Percentiles rank a stretch among this genome's conserved stretches.
phyloP scores from a whole-genome alignment of 1,139 yeast genomes.

The Hyphopichia pseudoburtonii region DNA sequence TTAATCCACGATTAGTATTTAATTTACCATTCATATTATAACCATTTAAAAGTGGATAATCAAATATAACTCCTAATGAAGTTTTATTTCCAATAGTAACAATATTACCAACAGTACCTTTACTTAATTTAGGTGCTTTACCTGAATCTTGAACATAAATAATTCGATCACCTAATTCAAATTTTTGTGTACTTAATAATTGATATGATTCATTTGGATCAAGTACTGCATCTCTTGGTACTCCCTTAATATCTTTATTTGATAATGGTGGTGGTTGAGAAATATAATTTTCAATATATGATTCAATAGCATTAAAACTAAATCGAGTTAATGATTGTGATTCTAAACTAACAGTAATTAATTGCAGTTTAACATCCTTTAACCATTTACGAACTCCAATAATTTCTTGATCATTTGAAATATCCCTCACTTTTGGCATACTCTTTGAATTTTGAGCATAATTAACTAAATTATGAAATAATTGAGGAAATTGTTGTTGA shows the following conservation, averaged over 20 bases:
- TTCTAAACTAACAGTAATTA: slow-evolving; percentile 70
- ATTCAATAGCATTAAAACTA: slow-evolving; percentile 69
- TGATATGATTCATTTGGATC: slow-evolving; percentile 75
- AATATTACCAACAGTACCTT: slow-evolving; percentile 89
- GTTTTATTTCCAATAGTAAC: slow-evolving; percentile 60
- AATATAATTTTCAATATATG: slow-evolving; percentile 51
- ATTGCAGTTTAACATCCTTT: slow-evolving; percentile 50
- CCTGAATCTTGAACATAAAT: slow-evolving; percentile 85
- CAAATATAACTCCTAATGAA: slow-evolving; percentile 76
- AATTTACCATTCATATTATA: slow-evolving; percentile 77
- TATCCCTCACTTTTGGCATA: slow-evolving; percentile 27
- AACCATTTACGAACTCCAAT: slow-evolving; percentile 57
- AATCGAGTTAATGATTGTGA: slow-evolving; percentile 75
- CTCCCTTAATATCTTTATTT: slow-evolving; percentile 67
- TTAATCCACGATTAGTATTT: slow-evolving; percentile 75
- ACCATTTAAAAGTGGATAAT: slow-evolving; percentile 79
- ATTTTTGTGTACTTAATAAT: slow-evolving; percentile 71
- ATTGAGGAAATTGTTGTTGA: slow-evolving; percentile 55
- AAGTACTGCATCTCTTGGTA: slow-evolving; percentile 82
- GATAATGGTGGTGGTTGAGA: slow-evolving; percentile 41
- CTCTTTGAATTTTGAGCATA: slow-evolving; percentile 17
- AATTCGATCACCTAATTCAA: slow-evolving; percentile 87
- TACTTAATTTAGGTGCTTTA: slow-evolving; percentile 81
- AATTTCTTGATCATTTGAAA: slow-evolving; percentile 30
- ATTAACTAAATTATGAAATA: slow-evolving; percentile 47